Percentiles rank a stretch among this genome's conserved stretches.
Conservation (phyloP, 495 filamentous ascomycete species). For the Venustampulla echinocandica region DNA sequence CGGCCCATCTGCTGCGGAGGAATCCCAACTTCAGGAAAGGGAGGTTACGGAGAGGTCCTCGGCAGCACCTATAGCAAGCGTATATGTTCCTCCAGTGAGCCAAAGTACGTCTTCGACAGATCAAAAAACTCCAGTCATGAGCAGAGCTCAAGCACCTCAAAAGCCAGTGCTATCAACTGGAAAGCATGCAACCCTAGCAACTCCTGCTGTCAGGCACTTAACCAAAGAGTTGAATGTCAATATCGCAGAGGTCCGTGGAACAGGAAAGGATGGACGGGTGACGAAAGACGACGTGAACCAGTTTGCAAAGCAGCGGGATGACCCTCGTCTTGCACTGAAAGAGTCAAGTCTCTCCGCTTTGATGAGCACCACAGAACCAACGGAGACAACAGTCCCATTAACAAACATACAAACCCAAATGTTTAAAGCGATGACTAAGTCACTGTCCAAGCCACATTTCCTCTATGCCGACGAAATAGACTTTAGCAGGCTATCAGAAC, state of each 20-base stretch:
- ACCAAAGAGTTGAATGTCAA: slow-evolving; percentile 67
- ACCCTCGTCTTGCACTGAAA: slow-evolving; percentile 7
- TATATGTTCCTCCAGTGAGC: not conserved
- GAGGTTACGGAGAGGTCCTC: not conserved
- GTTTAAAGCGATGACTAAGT: slow-evolving; percentile 98
- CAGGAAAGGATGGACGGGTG: slow-evolving; percentile 87
- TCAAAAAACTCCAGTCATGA: not conserved
- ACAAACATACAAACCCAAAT: slow-evolving; percentile 80
- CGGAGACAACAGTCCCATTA: slow-evolving; percentile 57
- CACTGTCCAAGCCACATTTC: slow-evolving; percentile 85
- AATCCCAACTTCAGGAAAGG: slow-evolving; percentile 7
- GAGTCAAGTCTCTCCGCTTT: slow-evolving; percentile 8
- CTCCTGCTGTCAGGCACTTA: slow-evolving; percentile 85
- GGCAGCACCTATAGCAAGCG: not conserved
- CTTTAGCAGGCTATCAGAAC: slow-evolving; percentile 57
- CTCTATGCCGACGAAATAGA: slow-evolving; percentile 83
- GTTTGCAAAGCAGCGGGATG: slow-evolving; percentile 43
- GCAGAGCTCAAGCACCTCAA: not conserved
- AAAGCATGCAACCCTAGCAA: slow-evolving; percentile 67
- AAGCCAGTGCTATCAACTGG: slow-evolving; percentile 6
- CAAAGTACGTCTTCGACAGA: not conserved
- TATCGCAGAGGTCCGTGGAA: slow-evolving; percentile 69
- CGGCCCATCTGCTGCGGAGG: slow-evolving; percentile 9
- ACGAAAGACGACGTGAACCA: slow-evolving; percentile 88
- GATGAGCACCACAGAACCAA: slow-evolving; percentile 36